Evolutionary conservation across 163 green algal species (phyloP), one percentile per base, ranked within the genome.

Genomic region (Scenedesmus sp.): DNA sequence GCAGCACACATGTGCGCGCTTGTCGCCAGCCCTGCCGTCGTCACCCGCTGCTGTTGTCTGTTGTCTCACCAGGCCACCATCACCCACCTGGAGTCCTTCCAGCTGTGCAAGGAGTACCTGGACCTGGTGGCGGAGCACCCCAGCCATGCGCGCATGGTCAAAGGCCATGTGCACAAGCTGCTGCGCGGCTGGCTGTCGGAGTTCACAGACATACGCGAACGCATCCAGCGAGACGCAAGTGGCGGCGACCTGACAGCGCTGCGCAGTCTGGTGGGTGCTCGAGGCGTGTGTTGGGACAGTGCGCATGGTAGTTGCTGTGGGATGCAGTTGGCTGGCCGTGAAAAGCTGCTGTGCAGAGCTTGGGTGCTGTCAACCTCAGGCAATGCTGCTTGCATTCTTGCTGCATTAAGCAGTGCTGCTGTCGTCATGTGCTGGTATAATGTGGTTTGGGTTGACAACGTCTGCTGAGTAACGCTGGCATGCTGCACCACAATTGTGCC

Each of bases 81-180:
- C 82, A 92, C 85, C 0, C 83, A 83, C 3, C 33, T 94, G 70
- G 83, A 96, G 72, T 40, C 22, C 13, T 73, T 65, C 30, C 33
- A 72, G 72, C 80, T 97, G n/a, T 86, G 93, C 15, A 65, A 68
- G 51, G 93, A 98, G 93, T 99, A 99, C 96, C 90, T 98, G 84
- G 92, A 96, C 9, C 91, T 98, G 16, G 89, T 33, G 1, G 89
- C 95, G 2, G 68, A 87, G 65, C 90, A 99, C 93, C 96, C 97
- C 2, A 93, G 93, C 15, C 96, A 95, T 26, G 95, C 96, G 84
- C 95, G 98, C 70, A 99, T 99, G 97, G 93, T 99, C 22, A 92
- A 93, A 43, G 97, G 94, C 9, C 98, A 99, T 93, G 92, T 98
- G 37, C 97, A 99, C 94, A 96, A 96, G 90, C 91, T 99, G 93